Base-by-base conservation (phyloP, 352 stramenopile species). In the Pilasporangium apinafurcum region DNA sequence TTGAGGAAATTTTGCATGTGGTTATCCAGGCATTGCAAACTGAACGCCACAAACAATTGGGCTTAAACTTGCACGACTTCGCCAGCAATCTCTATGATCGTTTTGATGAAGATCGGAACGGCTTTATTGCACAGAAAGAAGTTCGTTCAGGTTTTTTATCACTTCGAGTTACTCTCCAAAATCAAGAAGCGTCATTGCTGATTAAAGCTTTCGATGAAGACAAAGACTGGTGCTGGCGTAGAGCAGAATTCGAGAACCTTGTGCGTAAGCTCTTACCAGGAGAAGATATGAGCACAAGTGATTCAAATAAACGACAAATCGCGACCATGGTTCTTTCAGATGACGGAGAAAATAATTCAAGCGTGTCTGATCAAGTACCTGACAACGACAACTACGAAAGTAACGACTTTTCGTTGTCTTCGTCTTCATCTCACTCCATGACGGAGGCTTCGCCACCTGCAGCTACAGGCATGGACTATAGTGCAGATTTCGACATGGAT, bases 71-170 rank as follows among this genome's bases (percentile, higher is more conserved):
- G 8, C 18, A 56, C 14, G 32, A 38, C 1, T 62, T 79, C 26
- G 58, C 59, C 21, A 22, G 39, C 1, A 43, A 41, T 13, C 51
- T 90, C 28, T 81, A 84, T 44, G 5, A 35, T 3, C 53, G 48
- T 18, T 86, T 90, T 26, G 78, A 90, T 26, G 37, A 41, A 1
- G 78, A 88, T 35, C 44, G 56, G 12, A 90, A 90, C 28, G 75
- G 70, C 0, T 44, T 67, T 4, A 51, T 90, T n/a, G 75, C 69
- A 2, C 52, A 70, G 37, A 59, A 56, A 10, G 78, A 90, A 39
- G 33, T 90, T 7, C 50, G 63, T n/a, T 47, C 51, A 4, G 78
- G 75, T 4, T 74, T 88, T 17, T 34, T 34, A 2, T 42, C 47
- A 2, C 79, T 85, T 14, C 58, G 59, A 1, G 32, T 87, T 12